Percentiles rank a stretch among this genome's conserved stretches.
phyloP scores from a whole-genome alignment of 2,329 filamentous ascomycete genomes.

The Alternaria postmessia region DNA sequence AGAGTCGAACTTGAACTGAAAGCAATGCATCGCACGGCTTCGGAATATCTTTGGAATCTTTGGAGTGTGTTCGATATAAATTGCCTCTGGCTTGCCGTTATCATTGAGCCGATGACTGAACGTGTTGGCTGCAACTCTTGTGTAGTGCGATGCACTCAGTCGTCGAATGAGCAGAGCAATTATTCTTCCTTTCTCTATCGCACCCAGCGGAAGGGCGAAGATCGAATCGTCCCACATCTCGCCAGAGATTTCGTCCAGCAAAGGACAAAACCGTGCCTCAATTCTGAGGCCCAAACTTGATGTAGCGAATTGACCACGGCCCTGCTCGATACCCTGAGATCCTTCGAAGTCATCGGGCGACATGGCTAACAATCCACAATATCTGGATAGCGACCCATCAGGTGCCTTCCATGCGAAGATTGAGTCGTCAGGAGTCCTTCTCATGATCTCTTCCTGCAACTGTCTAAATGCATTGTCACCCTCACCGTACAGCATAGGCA shows the following conservation, averaged over 20 bases:
- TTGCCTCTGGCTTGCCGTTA: background rate
- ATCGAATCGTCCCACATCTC: no score
- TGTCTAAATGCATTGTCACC: no score
- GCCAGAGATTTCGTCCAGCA: no score
- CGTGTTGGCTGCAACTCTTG: background rate
- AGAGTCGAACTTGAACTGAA: background rate
- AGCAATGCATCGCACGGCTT: background rate
- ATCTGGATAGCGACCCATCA: no score
- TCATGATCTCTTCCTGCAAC: no score
- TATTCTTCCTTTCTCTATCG: background rate
- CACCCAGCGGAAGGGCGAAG: background rate
- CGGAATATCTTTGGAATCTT: background rate
- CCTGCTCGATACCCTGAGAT: background rate
- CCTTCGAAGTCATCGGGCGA: constrained; percentile 3
- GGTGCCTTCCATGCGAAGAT: no score
- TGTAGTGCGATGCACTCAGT: background rate
- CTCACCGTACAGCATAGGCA: no score
- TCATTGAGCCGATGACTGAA: background rate
- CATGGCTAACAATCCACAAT: constrained; percentile 3
- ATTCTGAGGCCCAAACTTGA: background rate
- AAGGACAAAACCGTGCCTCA: background rate
- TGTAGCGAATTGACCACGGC: background rate
- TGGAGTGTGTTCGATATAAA: background rate
- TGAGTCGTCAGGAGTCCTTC: no score
- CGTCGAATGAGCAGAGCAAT: background rate